Evolutionary conservation across 1,284 basidiomycete species (phyloP).

Genomic region (Trichosporon sp.): DNA sequence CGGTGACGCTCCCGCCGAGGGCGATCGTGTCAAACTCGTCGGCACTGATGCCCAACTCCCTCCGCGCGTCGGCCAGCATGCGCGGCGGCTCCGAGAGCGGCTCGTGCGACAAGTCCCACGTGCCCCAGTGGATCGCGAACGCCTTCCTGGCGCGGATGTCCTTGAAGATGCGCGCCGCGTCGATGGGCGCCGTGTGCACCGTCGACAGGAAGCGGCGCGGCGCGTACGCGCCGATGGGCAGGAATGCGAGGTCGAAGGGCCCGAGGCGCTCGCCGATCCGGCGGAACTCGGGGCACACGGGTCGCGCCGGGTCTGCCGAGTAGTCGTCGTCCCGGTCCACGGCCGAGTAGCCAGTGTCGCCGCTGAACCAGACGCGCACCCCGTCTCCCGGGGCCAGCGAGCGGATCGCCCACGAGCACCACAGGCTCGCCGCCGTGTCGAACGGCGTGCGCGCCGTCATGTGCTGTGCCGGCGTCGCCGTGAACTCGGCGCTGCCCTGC

Average conservation of each 20-base stretch:
- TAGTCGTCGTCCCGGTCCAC: slow-evolving; percentile 53
- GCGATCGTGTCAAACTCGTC: slow-evolving; percentile 51
- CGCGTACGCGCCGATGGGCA: slow-evolving; percentile 65
- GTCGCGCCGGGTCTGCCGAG: slow-evolving; percentile 42
- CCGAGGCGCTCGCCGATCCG: slow-evolving; percentile 52
- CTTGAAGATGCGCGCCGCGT: slow-evolving; percentile 62
- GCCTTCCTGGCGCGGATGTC: slow-evolving; percentile 56
- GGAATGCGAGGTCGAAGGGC: slow-evolving; percentile 57
- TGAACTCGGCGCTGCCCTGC: slow-evolving; percentile 31
- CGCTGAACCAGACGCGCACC: slow-evolving; percentile 60
- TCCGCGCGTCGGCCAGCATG: slow-evolving; percentile 55
- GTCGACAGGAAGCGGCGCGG: slow-evolving; percentile 59
- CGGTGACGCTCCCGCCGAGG: slow-evolving; percentile 13
- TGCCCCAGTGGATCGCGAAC: slow-evolving; percentile 67
- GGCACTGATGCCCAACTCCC: slow-evolving; percentile 54
- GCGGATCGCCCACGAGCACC: slow-evolving; percentile 59
- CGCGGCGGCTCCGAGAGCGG: slow-evolving; percentile 59
- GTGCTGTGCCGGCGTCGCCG: slow-evolving; percentile 52
- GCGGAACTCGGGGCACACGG: slow-evolving; percentile 41
- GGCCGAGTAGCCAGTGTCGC: slow-evolving; percentile 57
- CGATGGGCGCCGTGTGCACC: slow-evolving; percentile 60
- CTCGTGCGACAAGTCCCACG: slow-evolving; percentile 52
- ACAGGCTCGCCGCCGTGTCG: slow-evolving; percentile 58
- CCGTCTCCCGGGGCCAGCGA: not conserved
- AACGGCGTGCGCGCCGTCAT: slow-evolving; percentile 54